A percentile compares a stretch with the other conserved stretches of the same genome.
These are phyloP conservation scores for Penicillium sp. DNA, from an alignment of 2,329 filamentous ascomycete genomes.

Conservation along the genomic window DNA sequence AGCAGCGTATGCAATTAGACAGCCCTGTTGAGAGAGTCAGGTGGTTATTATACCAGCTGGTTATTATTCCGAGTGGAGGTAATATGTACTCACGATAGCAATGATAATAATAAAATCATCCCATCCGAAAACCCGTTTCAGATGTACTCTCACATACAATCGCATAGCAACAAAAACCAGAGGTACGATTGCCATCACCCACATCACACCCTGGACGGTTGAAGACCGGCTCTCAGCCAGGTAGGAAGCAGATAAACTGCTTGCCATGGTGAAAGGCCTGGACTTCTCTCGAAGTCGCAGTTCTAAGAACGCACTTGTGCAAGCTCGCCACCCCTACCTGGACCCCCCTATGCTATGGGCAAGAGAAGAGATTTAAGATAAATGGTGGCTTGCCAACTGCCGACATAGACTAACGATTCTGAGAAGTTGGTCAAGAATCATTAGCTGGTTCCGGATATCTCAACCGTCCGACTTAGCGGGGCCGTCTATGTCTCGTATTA, in stretches of 20 bases:
- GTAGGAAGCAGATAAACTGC: not conserved
- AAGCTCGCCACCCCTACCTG: not conserved
- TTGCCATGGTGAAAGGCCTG: not conserved
- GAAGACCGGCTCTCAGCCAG: conserved; percentile 11
- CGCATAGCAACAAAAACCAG: conserved; percentile 18
- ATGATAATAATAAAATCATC: conserved; percentile 22
- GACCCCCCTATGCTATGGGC: not conserved
- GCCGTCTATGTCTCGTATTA: conserved; percentile 4
- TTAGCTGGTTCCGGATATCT: conserved; percentile 1
- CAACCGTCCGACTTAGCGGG: not conserved
- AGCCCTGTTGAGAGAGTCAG: conserved; percentile 4
- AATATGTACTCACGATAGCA: conserved; percentile 13
- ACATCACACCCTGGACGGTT: conserved; percentile 21
- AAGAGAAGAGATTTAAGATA: not conserved
- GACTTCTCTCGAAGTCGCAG: not conserved
- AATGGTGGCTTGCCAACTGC: not conserved
- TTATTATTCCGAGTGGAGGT: not conserved
- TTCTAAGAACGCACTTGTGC: not conserved
- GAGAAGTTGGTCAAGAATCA: conserved; percentile 7
- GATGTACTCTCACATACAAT: conserved; percentile 18
- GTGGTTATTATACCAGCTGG: too few relatives aligned
- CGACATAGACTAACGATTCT: not conserved
- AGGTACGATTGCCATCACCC: conserved; percentile 19
- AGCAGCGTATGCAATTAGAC: conserved; percentile 19
- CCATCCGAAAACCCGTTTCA: conserved; percentile 23